Base-by-base conservation (phyloP, 2,329 filamentous ascomycete genomes). In the Aspergillus puulaauensis region DNA sequence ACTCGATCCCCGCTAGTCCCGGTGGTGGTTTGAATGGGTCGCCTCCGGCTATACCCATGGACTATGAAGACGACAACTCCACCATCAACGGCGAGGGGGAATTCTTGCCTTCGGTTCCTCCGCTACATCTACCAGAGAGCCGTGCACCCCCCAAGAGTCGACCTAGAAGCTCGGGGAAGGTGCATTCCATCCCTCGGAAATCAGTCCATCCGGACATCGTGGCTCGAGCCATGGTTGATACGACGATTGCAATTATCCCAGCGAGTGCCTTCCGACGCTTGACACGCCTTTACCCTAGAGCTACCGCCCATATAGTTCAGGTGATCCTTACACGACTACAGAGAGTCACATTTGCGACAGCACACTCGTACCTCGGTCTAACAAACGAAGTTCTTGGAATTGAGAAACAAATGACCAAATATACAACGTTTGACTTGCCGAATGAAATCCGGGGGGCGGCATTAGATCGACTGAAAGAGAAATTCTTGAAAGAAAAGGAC, bases 191-290 rank as follows among this genome's bases (percentile, higher is more conserved):
- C 72, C 65, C 66, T 17, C 67, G 63, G 19, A 89, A 88, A 63
- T 98, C 95, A 14, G 92, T 91, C 0, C 95, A 99, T 75, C 95
- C 95, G 11, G 95, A 99, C 69, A 95, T 99, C 61, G 91, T 99
- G 63, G 95, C 93, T n/a, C 85, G 95, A 63, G 95, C 95, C 6
- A 96, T 92, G 15, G 90, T 96, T 23, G 96, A 99, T 71, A 99
- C 95, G 0, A 99, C 96, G 0, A 97, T 99, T 74, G 95, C 95
- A 6, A 96, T 99, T 62, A 99, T 99, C 57, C 96, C 96, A 1
- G 95, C 95, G 1, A 96, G 92, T 70, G 96, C 95, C 3, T 99
- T 99, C 68, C 87, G 92, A 53, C 87, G 96, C 8, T 80, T 99
- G 52, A 99, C 96, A 51, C 87, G 91, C 69, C 88, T 97, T 23